Evolutionary conservation across 768 basidiomycete species (phyloP).

Genomic region (Russula virescens): DNA sequence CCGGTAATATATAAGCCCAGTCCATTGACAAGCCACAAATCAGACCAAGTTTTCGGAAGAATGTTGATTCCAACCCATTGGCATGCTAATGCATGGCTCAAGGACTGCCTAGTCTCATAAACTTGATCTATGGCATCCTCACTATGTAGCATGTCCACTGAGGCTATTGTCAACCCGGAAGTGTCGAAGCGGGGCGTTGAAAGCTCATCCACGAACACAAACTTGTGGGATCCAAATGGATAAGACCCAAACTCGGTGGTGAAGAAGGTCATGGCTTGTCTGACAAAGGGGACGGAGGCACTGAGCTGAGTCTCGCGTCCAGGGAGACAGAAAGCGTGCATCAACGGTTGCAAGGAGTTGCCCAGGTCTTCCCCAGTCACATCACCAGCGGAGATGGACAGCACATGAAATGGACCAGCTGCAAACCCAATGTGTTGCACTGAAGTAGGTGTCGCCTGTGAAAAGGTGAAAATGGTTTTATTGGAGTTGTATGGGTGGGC

Average conservation of each 20-base stretch:
- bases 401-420: slow-evolving; percentile 87
- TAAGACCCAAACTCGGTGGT: slow-evolving; percentile 91
- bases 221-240: slow-evolving; percentile 90
- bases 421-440: slow-evolving; percentile 97
- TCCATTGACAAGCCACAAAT: slow-evolving; percentile 96
- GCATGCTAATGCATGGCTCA: slow-evolving; percentile 84
- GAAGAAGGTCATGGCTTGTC: slow-evolving; percentile 89
- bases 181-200: slow-evolving; percentile 77
- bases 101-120: slow-evolving; percentile 78
- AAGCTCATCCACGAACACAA: slow-evolving; percentile 90
- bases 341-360: slow-evolving; percentile 60
- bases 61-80: slow-evolving; percentile 99
- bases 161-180: slow-evolving; percentile 75
- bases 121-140: slow-evolving; percentile 91
- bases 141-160: slow-evolving; percentile 77
- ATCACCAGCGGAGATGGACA: slow-evolving; percentile 59
- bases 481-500: slow-evolving; percentile 89
- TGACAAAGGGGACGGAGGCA: slow-evolving; percentile 68
- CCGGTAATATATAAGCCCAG: slow-evolving; percentile 87
- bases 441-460: slow-evolving; percentile 79
- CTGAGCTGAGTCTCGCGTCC: slow-evolving; percentile 72
- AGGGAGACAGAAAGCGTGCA: slow-evolving; percentile 91
- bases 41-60: slow-evolving; percentile 86
- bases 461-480: slow-evolving; percentile 92
- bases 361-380: slow-evolving; percentile 54